phyloP scores from a whole-genome alignment of 192 early-diverging fungal genomes.

The Piromyces sp. region DNA sequence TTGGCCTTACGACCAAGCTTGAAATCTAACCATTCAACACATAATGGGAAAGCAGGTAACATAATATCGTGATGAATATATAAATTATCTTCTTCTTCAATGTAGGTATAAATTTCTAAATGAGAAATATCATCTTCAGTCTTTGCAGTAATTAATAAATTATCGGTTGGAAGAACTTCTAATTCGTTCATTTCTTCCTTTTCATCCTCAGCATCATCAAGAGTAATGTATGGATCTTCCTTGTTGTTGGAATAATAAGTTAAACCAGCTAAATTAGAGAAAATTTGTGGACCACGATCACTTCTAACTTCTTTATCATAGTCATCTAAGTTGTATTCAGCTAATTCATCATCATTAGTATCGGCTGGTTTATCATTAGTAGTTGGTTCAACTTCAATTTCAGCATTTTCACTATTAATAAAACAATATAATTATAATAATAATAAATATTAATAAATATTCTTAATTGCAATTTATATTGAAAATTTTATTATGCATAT shows the following conservation, averaged over 20 bases:
- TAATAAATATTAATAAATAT: too few species aligned
- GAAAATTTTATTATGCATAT: too few species aligned
- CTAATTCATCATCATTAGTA: slow-evolving; percentile 34
- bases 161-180: slow-evolving; percentile 59
- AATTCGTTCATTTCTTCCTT: slow-evolving; percentile 68
- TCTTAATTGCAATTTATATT: too few species aligned
- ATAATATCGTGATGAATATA: slow-evolving; percentile 98
- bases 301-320: slow-evolving; percentile 72
- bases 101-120: slow-evolving; percentile 85
- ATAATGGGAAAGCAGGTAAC: slow-evolving; percentile 88
- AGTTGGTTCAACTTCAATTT: background rate
- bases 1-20: slow-evolving; percentile 48
- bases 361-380: slow-evolving; percentile 4
- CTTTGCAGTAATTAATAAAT: slow-evolving; percentile 75
- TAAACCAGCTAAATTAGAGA: slow-evolving; percentile 75
- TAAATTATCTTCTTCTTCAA: slow-evolving; percentile 56
- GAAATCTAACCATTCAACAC: slow-evolving; percentile 90
- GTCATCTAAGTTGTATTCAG: slow-evolving; percentile 78
- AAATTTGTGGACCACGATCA: slow-evolving; percentile 28
- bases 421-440: background rate
- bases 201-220: slow-evolving; percentile 57
- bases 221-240: slow-evolving; percentile 73
- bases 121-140: slow-evolving; percentile 96
- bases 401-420: background rate
- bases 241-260: slow-evolving; percentile 60